Evolutionary conservation across 2,329 filamentous ascomycete genomes (phyloP), one percentile per base, ranked within the genome.

Genomic region (Diaporthe sp.): DNA sequence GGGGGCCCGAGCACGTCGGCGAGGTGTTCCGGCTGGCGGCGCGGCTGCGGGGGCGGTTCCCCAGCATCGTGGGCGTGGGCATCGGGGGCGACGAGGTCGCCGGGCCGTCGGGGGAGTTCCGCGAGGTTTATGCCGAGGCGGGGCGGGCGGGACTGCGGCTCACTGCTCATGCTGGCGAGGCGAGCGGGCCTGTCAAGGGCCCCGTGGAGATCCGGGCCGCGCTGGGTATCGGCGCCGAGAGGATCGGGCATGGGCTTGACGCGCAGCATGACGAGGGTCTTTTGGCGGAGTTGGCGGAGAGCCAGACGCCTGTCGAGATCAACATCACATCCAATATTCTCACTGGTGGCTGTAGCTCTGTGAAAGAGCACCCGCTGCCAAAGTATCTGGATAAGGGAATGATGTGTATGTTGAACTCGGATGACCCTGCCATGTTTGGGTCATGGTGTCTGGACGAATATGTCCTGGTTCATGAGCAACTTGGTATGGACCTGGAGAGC

Each of bases 401-500:
- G 8, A 20, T 75, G 7, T 77, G 73, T 49, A 74, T 42, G 2
- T 9, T 77, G 28, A 76, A 75, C 47, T 77, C 76, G 37, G 77
- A 78, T 51, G 74, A 76, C 22, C 76, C 77, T 49, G 61, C 77
- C 47, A 78, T 78, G 77, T 78, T 78, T 65, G 61, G 75, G 4
- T 74, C 76, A 7, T 53, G 72, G 55, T 77, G 75, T 44, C 31
- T 78, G 55, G 76, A 78, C 20, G 76, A 78, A 42, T 78, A 77
- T 31, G 73, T 77, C 9, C 65, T 77, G 28, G 71, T 68, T 17
- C 65, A 74, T 12, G 75, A 78, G 37, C 63, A 37, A 20, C 74
- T 77, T 31, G 70, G 71, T 7, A 37, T 77, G 22, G 58, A 44
- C n/a, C 20, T 76, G n/a, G 58, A 76, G 34, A 47, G 34, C 2